These are phyloP conservation scores for Arbutus unedo DNA, from an alignment of 148 eudicot genomes.

Conservation along the genomic window DNA sequence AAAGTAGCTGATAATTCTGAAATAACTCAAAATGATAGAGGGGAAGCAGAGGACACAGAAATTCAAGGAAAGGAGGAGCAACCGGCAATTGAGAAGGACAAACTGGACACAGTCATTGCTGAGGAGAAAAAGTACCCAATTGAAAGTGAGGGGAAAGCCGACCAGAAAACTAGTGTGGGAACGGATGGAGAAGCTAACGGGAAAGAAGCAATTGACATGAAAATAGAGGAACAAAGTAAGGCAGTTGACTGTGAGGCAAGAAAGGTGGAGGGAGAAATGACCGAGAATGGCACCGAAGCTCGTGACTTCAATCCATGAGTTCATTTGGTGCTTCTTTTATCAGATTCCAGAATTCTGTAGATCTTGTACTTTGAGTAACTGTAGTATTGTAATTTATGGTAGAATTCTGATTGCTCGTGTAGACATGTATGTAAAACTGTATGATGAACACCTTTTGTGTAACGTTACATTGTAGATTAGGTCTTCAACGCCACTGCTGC, in stretches of 20 bases:
- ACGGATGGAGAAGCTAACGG: slow-evolving; percentile 23
- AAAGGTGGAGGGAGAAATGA: slow-evolving; percentile 26
- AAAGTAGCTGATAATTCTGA: neutral
- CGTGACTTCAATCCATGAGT: slow-evolving; percentile 34
- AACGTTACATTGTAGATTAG: slow-evolving; percentile 2
- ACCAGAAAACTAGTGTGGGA: slow-evolving; percentile 19
- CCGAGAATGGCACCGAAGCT: slow-evolving; percentile 35
- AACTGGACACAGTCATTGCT: slow-evolving; percentile 21
- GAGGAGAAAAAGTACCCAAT: slow-evolving; percentile 24
- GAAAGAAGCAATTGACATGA: slow-evolving; percentile 18
- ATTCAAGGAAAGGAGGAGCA: slow-evolving; percentile 23
- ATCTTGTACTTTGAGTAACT: slow-evolving; percentile 19
- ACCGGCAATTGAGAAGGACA: slow-evolving; percentile 23
- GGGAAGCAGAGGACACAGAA: slow-evolving; percentile 15
- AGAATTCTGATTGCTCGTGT: slow-evolving; percentile 18
- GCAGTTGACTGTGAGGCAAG: slow-evolving; percentile 16
- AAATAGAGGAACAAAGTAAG: slow-evolving; percentile 19
- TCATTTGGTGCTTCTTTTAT: neutral
- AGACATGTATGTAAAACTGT: neutral
- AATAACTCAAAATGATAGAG: neutral
- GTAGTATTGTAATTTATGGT: slow-evolving; percentile 26
- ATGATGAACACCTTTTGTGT: slow-evolving; percentile 8
- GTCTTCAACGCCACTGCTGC: neutral
- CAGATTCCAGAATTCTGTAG: slow-evolving; percentile 1
- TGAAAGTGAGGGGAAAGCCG: slow-evolving; percentile 23